Evolutionary conservation across 2,329 filamentous ascomycete genomes (phyloP).

Genomic region (Sarocladium strictum): DNA sequence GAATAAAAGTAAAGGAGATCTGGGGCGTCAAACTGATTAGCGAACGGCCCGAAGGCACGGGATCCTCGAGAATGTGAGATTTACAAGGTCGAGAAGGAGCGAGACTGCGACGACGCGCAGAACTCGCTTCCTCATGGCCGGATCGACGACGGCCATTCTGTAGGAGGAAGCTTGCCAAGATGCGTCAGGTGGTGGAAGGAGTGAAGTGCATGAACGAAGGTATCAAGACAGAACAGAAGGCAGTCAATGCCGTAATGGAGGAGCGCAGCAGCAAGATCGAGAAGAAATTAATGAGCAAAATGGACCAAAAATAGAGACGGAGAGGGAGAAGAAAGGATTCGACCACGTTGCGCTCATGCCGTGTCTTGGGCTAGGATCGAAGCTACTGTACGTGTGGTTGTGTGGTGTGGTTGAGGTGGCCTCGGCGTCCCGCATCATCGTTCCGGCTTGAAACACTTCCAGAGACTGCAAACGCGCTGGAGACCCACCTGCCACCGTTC

Average conservation of each 20-base stretch:
- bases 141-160: constrained; percentile 40
- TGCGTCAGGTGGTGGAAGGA: not conserved
- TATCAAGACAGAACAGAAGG: constrained; percentile 9
- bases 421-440: not conserved
- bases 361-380: not conserved
- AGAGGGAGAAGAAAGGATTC: not conserved
- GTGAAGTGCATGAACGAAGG: not conserved
- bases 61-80: constrained; percentile 17
- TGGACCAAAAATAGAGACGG: not conserved
- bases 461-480: not conserved
- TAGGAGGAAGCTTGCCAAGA: too few relatives aligned
- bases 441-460: constrained; percentile 6
- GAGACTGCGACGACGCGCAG: constrained; percentile 85
- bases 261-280: not conserved
- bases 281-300: not conserved
- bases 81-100: constrained; percentile 80
- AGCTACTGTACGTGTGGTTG: not conserved
- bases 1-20: constrained; percentile 98
- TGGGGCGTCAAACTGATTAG: constrained; percentile 27
- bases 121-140: constrained; percentile 67
- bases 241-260: constrained; percentile 6
- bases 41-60: not conserved
- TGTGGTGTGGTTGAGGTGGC: not conserved
- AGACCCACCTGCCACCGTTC: not conserved
- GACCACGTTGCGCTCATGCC: constrained; percentile 2